phyloP scores from a whole-genome alignment of 2,329 filamentous ascomycete genomes.

The Diaporthe aspalathi region DNA sequence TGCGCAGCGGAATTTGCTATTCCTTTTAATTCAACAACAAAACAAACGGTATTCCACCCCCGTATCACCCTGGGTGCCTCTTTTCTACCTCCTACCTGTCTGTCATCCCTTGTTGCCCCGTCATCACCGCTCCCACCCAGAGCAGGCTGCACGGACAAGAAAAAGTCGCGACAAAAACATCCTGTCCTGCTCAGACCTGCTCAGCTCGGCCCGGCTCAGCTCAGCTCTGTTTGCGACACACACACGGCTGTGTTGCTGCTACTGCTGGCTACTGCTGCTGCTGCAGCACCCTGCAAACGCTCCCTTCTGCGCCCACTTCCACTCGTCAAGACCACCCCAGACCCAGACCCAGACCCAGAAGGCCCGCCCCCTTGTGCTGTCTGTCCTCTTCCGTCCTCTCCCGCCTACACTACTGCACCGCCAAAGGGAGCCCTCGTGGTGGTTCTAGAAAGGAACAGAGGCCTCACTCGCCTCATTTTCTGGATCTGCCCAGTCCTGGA shows the following conservation, averaged over 20 bases:
- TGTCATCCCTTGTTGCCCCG: constrained; percentile 10
- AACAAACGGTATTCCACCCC: background rate
- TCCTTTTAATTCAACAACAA: constrained; percentile 31
- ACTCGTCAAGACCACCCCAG: constrained; percentile 25
- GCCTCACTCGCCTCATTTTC: constrained; percentile 8
- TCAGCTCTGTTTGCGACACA: constrained; percentile 24
- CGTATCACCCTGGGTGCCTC: constrained; percentile 9
- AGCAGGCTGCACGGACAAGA: constrained; percentile 1
- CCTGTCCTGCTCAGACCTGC: background rate
- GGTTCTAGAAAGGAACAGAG: constrained; percentile 21
- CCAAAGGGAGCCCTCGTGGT: constrained; percentile 17
- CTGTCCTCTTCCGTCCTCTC: constrained; percentile 8
- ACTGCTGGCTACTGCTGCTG: constrained; percentile 15
- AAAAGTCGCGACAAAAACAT: constrained; percentile 17
- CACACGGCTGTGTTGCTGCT: background rate
- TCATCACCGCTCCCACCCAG: constrained; percentile 20
- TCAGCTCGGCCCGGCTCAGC: constrained; percentile 3
- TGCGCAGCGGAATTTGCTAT: background rate
- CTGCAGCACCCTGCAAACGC: constrained; percentile 33
- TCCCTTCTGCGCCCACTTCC: constrained; percentile 30
- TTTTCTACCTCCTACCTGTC: constrained; percentile 3
- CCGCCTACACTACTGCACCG: constrained; percentile 11
- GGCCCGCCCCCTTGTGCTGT: constrained; percentile 15
- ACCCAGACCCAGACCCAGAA: constrained; percentile 16
- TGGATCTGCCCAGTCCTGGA: background rate